These are phyloP conservation scores for Neonectria sp. DNA, from an alignment of 2,329 filamentous ascomycete genomes.

Conservation along the genomic window DNA sequence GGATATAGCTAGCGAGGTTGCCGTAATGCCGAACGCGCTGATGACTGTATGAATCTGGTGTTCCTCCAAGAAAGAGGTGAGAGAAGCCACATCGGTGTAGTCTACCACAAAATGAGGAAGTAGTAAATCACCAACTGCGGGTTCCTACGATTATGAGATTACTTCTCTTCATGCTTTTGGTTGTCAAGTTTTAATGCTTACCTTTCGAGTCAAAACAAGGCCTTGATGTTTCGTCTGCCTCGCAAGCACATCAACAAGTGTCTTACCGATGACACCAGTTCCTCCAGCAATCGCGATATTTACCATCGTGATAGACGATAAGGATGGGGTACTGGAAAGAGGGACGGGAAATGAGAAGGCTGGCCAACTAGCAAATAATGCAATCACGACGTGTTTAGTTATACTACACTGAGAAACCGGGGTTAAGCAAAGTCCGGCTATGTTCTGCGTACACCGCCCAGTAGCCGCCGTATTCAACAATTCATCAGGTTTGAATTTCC, in stretches of 20 bases:
- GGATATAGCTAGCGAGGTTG: not conserved
- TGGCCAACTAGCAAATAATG: too few species aligned
- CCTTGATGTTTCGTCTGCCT: not conserved
- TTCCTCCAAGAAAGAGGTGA: constrained; percentile 2
- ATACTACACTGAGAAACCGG: not conserved
- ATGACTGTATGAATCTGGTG: constrained; percentile 6
- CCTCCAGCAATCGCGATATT: constrained; percentile 14
- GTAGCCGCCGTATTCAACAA: not conserved
- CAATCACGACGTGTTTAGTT: too few species aligned
- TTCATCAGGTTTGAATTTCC: too few species aligned
- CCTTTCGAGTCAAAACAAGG: constrained; percentile 5
- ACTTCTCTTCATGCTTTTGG: not conserved
- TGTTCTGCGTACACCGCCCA: not conserved
- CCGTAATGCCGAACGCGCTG: constrained; percentile 5
- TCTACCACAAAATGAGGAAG: constrained; percentile 15
- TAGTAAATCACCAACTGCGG: not conserved
- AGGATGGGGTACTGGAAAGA: too few species aligned
- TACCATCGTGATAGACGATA: constrained; percentile 1
- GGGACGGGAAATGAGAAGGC: not conserved
- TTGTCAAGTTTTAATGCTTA: not conserved
- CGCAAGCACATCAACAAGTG: constrained; percentile 6
- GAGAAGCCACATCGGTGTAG: not conserved
- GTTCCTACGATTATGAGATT: not conserved
- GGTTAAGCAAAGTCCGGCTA: not conserved
- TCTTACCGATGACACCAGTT: constrained; percentile 10